Conservation (phyloP, 306 rosid genomes). For the Vigna unguiculata region DNA sequence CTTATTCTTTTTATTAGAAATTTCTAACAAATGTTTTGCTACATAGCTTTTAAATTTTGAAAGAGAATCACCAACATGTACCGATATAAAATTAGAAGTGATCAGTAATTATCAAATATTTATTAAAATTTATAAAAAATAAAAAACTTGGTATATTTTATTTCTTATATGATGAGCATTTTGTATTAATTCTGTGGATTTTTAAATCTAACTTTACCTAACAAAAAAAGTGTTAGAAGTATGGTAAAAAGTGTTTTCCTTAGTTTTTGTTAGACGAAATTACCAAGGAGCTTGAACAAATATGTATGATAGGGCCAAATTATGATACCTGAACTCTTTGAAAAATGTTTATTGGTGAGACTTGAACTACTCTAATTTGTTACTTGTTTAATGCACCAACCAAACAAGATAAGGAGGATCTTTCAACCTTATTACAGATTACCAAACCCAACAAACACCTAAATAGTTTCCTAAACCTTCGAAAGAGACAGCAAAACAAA, state of each 20-base stretch:
- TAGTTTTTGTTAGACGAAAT: not conserved
- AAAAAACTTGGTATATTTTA: no score
- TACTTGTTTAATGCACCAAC: constrained; percentile 37
- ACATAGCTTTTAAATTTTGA: not conserved
- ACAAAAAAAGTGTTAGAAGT: no score
- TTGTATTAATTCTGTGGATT: no score
- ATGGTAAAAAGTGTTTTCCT: no score
- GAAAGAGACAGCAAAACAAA: constrained; percentile 55
- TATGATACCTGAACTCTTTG: constrained; percentile 17
- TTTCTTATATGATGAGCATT: no score
- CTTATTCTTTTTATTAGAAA: not conserved
- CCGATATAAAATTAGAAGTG: not conserved
- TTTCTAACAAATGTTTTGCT: not conserved
- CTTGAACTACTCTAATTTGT: constrained; percentile 20
- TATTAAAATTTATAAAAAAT: not conserved
- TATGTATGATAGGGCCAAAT: constrained; percentile 1
- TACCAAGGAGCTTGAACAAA: not conserved
- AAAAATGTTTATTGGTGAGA: constrained; percentile 13
- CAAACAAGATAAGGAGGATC: constrained; percentile 47
- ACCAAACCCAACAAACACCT: constrained; percentile 65
- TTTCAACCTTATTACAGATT: constrained; percentile 49
- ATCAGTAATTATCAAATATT: not conserved
- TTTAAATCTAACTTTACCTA: no score
- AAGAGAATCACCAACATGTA: not conserved
- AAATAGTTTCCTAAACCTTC: constrained; percentile 41